These are phyloP conservation scores for Diaporthe capsici DNA, from an alignment of 2,329 filamentous ascomycete species.

Conservation along the genomic window DNA sequence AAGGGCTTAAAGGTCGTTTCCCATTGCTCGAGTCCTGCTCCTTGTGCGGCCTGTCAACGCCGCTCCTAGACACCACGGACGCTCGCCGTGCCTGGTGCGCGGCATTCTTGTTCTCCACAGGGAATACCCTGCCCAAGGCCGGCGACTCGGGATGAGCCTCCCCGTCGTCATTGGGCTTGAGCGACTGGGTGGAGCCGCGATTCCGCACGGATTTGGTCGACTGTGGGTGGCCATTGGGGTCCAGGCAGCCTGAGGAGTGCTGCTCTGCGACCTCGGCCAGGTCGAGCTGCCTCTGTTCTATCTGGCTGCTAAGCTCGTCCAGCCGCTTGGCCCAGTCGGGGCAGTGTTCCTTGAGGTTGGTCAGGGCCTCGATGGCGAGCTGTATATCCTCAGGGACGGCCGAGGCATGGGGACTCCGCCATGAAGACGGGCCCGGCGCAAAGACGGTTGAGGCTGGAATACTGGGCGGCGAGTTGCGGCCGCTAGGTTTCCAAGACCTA, in stretches of 20 bases:
- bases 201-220: slow-evolving; percentile 48
- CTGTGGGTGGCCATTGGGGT: slow-evolving; percentile 43
- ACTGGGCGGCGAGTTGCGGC: slow-evolving; percentile 40
- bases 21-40: slow-evolving; percentile 39
- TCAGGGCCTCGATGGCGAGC: slow-evolving; percentile 68
- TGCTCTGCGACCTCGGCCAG: slow-evolving; percentile 59
- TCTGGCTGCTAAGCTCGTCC: slow-evolving; percentile 72
- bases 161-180: slow-evolving; percentile 46
- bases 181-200: slow-evolving; percentile 47
- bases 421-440: slow-evolving; percentile 34
- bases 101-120: slow-evolving; percentile 12
- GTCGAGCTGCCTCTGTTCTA: slow-evolving; percentile 73
- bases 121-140: neutral
- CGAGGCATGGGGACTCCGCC: slow-evolving; percentile 18
- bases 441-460: slow-evolving; percentile 39
- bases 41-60: slow-evolving; percentile 35
- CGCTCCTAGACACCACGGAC: slow-evolving; percentile 21
- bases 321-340: slow-evolving; percentile 73
- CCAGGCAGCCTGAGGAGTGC: neutral
- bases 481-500: slow-evolving; percentile 42
- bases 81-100: slow-evolving; percentile 31
- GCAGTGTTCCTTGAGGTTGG: slow-evolving; percentile 67
- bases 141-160: slow-evolving; percentile 36
- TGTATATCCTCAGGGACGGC: slow-evolving; percentile 46
- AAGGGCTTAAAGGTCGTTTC: slow-evolving; percentile 53